Base-by-base conservation (phyloP, 2,329 filamentous ascomycete genomes). In the Colletotrichum ledebouriae region DNA sequence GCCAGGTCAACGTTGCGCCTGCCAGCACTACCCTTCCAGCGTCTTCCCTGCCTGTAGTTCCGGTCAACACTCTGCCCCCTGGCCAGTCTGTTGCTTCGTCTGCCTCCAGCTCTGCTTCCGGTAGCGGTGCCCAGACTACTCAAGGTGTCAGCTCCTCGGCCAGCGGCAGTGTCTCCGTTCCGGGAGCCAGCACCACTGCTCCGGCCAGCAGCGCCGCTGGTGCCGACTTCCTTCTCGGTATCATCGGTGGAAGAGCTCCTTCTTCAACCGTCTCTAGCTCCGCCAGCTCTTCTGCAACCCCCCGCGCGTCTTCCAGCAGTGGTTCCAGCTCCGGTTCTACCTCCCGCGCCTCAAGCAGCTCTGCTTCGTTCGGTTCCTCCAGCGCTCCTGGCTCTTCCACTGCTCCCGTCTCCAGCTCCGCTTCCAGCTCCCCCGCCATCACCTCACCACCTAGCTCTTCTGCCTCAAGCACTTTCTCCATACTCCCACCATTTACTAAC, bases 161-260 rank as follows among this genome's bases (percentile, higher is more conserved):
- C 12, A 39, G 37, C 37, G 13, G 37, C 37, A 47, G 33, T n/a
- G 22, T n/a, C 22, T 25, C 49, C 7, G 34, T 42, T 1, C 44
- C 12, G 2, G 25, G 17, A 13, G 41, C 50, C 20, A 63, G 17
- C 60, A 56, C 47, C 12, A 53, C 49, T 7, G 34, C 57, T 1
- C 44, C 12, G 2, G 41, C 50, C 20, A 63, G 13, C 60, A 56
- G 49, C 2, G 25, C 50, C 52, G 49, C 59, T n/a, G 15, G 11
- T n/a, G 47, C 22, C 3, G 60, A 63, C 49, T 63, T 56, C n/a
- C 34, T 63, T 34, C 29, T 47, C 34, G 42, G 7, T 6, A 59
- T 59, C 3, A 20, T 17, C n/a, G 56, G 42, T 13, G 42, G 39
- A 17, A 17, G n/a, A 17, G 22, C 39, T 12, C 39, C 56, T 20